phyloP scores from a whole-genome alignment of 148 eudicot genomes.

The Heliamphora exappendiculata region DNA sequence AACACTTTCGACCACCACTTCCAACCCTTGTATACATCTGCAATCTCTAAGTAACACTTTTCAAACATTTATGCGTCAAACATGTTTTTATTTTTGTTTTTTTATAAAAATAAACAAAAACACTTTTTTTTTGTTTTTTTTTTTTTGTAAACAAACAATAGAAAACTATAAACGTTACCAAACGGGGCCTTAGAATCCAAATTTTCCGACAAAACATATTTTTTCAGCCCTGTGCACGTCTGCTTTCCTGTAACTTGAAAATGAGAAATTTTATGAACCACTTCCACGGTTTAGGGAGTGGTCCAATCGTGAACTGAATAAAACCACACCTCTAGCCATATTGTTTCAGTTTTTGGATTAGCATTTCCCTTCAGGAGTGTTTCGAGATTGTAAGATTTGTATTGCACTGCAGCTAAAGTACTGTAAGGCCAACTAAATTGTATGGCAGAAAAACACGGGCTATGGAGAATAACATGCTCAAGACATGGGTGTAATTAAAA shows the following conservation, averaged over 20 bases:
- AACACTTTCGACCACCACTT: no score
- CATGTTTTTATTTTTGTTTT: no score
- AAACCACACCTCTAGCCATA: background rate
- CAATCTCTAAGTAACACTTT: no score
- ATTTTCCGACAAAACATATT: background rate
- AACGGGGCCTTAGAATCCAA: no score
- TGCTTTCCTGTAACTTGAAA: background rate
- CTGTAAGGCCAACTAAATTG: background rate
- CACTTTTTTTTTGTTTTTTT: no score
- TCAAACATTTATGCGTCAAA: no score
- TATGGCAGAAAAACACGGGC: background rate
- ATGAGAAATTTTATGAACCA: background rate
- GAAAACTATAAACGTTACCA: no score
- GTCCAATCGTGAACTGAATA: background rate
- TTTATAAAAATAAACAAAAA: no score
- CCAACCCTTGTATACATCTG: no score
- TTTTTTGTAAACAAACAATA: no score
- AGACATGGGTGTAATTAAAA: background rate
- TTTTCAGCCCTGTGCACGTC: background rate
- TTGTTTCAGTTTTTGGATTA: background rate
- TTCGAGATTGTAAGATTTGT: background rate
- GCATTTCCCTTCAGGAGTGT: background rate
- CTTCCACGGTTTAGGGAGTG: background rate
- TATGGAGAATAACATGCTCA: background rate
- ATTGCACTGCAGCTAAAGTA: background rate